Conservation (phyloP, 495 filamentous ascomycete genomes). For the Parachaetomium inaequale region DNA sequence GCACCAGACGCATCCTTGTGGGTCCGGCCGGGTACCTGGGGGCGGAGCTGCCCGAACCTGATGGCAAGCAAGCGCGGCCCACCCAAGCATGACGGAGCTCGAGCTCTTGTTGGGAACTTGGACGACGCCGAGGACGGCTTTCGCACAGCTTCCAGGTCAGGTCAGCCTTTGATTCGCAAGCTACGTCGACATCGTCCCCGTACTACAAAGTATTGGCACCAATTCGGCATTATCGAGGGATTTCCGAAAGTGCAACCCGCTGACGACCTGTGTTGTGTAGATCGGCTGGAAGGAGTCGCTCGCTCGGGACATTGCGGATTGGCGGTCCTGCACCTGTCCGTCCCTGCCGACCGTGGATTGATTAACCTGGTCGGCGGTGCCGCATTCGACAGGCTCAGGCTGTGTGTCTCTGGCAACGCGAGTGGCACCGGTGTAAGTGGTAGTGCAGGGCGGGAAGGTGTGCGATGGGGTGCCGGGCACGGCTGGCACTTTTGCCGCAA, state of each 20-base stretch:
- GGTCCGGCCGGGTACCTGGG: slow-evolving; percentile 5
- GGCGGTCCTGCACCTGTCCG: background rate
- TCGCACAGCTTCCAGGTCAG: background rate
- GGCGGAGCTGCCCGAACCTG: slow-evolving; percentile 13
- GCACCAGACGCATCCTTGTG: slow-evolving; percentile 11
- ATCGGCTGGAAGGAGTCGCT: background rate
- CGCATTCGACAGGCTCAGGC: background rate
- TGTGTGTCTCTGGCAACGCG: background rate
- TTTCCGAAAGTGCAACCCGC: background rate
- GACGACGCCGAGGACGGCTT: too few relatives aligned
- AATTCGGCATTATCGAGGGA: background rate
- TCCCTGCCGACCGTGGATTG: background rate
- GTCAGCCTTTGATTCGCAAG: background rate
- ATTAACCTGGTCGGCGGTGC: background rate
- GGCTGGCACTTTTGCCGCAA: background rate
- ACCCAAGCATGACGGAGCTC: background rate
- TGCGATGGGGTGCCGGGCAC: background rate
- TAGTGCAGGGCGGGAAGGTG: background rate
- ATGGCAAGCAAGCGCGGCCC: slow-evolving; percentile 8
- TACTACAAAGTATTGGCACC: background rate
- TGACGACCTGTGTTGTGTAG: background rate
- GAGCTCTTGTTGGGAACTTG: background rate
- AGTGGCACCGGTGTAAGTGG: slow-evolving; percentile 8
- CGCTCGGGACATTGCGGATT: background rate
- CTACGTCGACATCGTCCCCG: background rate